phyloP scores from a whole-genome alignment of 495 filamentous ascomycete species.

The Neurospora tetraspora region DNA sequence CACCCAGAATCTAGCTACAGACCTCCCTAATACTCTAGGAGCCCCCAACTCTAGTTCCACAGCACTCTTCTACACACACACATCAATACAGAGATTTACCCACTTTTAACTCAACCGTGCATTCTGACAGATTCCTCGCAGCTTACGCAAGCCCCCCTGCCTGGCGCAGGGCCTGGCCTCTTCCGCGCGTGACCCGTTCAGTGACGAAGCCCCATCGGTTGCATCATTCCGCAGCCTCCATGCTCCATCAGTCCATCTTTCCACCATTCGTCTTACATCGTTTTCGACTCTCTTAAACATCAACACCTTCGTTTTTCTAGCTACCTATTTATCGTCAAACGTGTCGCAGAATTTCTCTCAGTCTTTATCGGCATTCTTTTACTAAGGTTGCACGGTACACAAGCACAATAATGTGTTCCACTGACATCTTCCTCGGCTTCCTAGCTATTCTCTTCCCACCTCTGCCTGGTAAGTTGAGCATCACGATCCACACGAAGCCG shows the following conservation, averaged over 20 bases:
- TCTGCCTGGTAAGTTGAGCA: slow-evolving; percentile 57
- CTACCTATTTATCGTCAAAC: background rate
- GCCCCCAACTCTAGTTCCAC: no score
- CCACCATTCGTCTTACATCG: background rate
- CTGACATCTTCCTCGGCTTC: slow-evolving; percentile 79
- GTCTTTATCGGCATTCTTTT: background rate
- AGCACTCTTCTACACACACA: no score
- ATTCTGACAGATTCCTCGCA: no score
- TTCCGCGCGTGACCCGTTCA: background rate
- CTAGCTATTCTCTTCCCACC: slow-evolving; percentile 91
- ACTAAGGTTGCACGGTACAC: background rate
- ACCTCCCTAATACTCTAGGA: no score
- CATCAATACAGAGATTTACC: no score
- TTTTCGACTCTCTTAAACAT: background rate
- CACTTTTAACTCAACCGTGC: no score
- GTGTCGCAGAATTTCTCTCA: background rate
- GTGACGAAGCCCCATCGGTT: background rate
- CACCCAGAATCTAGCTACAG: no score
- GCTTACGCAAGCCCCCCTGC: background rate
- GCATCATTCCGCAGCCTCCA: background rate
- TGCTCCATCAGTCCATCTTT: background rate
- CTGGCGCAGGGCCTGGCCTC: background rate
- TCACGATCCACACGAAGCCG: background rate
- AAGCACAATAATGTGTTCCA: slow-evolving; percentile 43
- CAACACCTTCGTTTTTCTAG: background rate